Evolutionary conservation across 129 eudicot species (phyloP).

Genomic region (Centaurea solstitialis): DNA sequence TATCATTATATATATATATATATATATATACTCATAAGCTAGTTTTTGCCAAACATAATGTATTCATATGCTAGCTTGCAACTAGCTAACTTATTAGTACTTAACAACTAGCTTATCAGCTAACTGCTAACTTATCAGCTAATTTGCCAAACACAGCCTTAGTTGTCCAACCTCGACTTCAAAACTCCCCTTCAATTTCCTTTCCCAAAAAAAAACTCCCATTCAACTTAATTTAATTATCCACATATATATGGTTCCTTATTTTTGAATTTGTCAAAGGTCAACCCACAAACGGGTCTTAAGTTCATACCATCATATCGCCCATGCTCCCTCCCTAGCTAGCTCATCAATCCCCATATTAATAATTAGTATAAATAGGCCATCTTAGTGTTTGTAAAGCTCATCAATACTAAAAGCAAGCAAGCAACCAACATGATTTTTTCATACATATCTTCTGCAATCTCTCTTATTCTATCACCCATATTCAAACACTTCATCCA

Average conservation of each 20-base stretch:
- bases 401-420: background rate
- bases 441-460: constrained; percentile 14
- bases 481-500: constrained; percentile 33
- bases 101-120: too few species aligned
- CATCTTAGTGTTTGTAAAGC: background rate
- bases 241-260: background rate
- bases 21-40: too few species aligned
- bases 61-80: too few species aligned
- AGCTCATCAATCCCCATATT: background rate
- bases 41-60: too few species aligned
- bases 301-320: background rate
- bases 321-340: background rate
- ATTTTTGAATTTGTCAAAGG: constrained; percentile 1
- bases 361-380: background rate
- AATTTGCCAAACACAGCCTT: too few species aligned
- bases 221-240: too few species aligned
- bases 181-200: too few species aligned
- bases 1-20: too few species aligned
- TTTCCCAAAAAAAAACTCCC: too few species aligned
- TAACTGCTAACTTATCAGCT: too few species aligned
- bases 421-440: background rate
- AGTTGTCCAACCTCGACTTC: too few species aligned
- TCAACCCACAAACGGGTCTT: background rate
- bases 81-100: too few species aligned
- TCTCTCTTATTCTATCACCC: constrained; percentile 18